Evolutionary conservation across 1,139 yeast genomes (phyloP).

Genomic region (Saccharomyces hybrid): DNA sequence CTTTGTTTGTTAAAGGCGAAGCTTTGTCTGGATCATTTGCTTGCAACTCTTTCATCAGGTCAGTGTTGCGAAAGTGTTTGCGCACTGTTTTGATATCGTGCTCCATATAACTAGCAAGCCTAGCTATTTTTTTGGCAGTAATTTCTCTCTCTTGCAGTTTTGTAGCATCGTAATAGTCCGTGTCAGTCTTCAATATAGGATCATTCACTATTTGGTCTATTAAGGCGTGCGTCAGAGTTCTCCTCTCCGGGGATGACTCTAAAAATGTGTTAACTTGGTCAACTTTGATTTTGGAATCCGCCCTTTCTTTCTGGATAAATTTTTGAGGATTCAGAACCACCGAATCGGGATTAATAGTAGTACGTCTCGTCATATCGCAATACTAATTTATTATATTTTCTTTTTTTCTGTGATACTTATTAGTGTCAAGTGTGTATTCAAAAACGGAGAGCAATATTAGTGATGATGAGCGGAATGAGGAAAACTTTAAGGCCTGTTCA

Average conservation of each 20-base stretch:
- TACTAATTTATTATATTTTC: slow-evolving; percentile 7
- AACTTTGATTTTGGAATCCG: slow-evolving; percentile 39
- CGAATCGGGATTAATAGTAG: slow-evolving; percentile 18
- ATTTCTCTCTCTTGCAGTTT: slow-evolving; percentile 45
- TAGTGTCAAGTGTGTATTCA: neutral
- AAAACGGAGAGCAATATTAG: neutral
- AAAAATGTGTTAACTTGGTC: slow-evolving; percentile 46
- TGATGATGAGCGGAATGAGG: neutral
- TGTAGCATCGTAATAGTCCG: slow-evolving; percentile 47
- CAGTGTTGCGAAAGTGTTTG: slow-evolving; percentile 18
- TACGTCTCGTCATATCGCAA: slow-evolving; percentile 19
- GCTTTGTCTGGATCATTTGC: slow-evolving; percentile 9
- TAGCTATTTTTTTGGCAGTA: slow-evolving; percentile 45
- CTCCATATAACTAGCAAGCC: slow-evolving; percentile 44
- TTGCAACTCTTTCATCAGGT: slow-evolving; percentile 25
- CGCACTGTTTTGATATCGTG: slow-evolving; percentile 33
- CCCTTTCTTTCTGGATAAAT: slow-evolving; percentile 43
- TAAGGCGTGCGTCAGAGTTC: slow-evolving; percentile 41
- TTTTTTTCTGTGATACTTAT: neutral
- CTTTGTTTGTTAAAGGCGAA: slow-evolving; percentile 20
- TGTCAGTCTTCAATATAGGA: slow-evolving; percentile 44
- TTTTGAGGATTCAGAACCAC: slow-evolving; percentile 26
- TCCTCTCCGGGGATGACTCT: slow-evolving; percentile 46
- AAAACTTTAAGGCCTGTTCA: neutral
- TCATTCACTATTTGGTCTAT: slow-evolving; percentile 46